A percentile compares a stretch with the other conserved stretches of the same genome.
Evolutionary conservation across 768 basidiomycete species (phyloP).

Genomic region (Termitomyces sp.): DNA sequence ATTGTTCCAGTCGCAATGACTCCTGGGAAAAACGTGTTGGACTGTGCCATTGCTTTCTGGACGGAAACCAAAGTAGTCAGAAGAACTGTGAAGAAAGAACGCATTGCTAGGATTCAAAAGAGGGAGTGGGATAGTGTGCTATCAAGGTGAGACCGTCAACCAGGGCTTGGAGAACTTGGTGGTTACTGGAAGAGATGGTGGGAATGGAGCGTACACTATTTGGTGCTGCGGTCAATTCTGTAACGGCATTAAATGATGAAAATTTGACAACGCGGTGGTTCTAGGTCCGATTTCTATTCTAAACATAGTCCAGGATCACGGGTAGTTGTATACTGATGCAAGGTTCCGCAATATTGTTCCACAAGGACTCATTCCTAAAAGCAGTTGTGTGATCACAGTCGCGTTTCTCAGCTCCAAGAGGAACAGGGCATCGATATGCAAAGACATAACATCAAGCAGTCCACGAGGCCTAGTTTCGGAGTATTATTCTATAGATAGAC

Average conservation of each 20-base stretch:
- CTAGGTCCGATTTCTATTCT: background rate
- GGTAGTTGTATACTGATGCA: background rate
- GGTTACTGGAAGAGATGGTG: background rate
- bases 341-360: too few relatives aligned
- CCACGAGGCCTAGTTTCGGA: background rate
- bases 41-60: conserved; percentile 8
- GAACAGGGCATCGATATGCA: background rate
- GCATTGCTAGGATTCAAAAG: conserved; percentile 5
- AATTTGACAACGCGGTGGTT: background rate
- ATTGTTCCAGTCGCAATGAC: conserved; percentile 37
- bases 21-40: conserved; percentile 21
- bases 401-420: background rate
- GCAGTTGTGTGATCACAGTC: background rate
- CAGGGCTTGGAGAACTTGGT: background rate
- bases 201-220: background rate
- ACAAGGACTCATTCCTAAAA: background rate
- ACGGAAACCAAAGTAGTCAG: conserved; percentile 7
- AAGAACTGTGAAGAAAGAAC: conserved; percentile 1
- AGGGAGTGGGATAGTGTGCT: background rate
- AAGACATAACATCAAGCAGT: background rate
- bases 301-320: background rate
- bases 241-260: background rate
- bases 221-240: background rate
- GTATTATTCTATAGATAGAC: background rate
- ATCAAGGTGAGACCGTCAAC: background rate